Conservation (phyloP, 2,329 filamentous ascomycete genomes). For the Periglandula ipomoeae region DNA sequence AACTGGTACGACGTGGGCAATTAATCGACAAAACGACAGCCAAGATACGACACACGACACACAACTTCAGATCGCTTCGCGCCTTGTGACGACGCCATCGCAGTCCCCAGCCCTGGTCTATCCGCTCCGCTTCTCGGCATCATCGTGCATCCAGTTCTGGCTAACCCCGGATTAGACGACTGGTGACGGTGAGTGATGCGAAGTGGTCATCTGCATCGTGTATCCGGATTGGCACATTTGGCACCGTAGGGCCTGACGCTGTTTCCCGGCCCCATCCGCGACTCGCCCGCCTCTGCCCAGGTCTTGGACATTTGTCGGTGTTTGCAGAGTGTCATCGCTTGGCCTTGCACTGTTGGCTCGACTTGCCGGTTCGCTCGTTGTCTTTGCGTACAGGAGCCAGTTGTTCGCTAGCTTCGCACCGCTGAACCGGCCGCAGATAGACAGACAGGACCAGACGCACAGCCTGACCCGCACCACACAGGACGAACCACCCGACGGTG, state of each 20-base stretch:
- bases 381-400: neutral
- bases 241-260: neutral
- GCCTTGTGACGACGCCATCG: conserved; percentile 6
- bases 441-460: neutral
- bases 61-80: neutral
- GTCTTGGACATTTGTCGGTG: neutral
- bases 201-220: conserved; percentile 10
- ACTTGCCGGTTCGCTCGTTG: neutral
- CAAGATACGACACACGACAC: neutral
- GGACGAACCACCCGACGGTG: conserved; percentile 4
- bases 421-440: neutral
- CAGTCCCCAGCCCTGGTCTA: neutral
- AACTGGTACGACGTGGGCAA: neutral
- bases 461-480: neutral
- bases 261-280: neutral
- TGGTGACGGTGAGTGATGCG: conserved; percentile 5
- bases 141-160: conserved; percentile 2
- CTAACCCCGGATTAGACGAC: neutral
- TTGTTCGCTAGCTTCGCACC: neutral
- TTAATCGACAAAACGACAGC: neutral
- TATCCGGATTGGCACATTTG: neutral
- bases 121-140: conserved; percentile 3
- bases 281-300: neutral
- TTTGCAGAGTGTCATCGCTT: neutral
- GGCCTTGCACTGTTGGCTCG: neutral